Evolutionary conservation across 768 basidiomycete genomes (phyloP), one percentile per base, ranked within the genome.

Genomic region (Leucogyrophana mollusca): DNA sequence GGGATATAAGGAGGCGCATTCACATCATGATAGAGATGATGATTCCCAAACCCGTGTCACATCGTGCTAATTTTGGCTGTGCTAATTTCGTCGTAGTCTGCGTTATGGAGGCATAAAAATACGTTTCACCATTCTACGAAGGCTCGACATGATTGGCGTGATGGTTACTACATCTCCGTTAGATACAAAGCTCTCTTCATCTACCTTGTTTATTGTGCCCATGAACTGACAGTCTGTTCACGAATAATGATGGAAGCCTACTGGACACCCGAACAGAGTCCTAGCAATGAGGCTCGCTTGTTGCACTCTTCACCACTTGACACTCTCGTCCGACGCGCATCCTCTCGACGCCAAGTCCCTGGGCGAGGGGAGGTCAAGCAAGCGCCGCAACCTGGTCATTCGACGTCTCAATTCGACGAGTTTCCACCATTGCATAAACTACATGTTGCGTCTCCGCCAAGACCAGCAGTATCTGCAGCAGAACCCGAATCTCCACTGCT

Each of bases 271-370:
- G 11, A 45, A 22, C 32, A 40, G 38, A 56, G 45, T 30, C 35
- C 6, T 8, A 16, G 35, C 35, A 6, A 16, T 37, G 49, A 64
- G 21, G 64, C 59, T 43, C 63, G 53, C 40, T 45, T 76, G 16
- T 55, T 68, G 42, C 57, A 62, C 47, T 64, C 73, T 17, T 87
- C 85, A 2, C 85, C 85, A 6, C 70, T 86, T 33, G 76, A 80
- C 33, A 68, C 74, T 3, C 74, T 87, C 39, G 78, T 77, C 45
- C 73, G 77, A 47, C 67, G 69, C 45, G 73, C 80, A 7, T 83
- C 84, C 20, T 69, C 69, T 53, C 73, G 64, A 57, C 72, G 69
- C 53, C 48, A 46, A 30, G 51, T 22, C 24, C n/a, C 36, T 34
- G 52, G 40, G 36, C 52, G 46, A 9, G 50, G 38, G 13, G 42